Percentiles rank a stretch among this genome's conserved stretches.
phyloP scores from a whole-genome alignment of 2,329 filamentous ascomycete species.

The Rutstroemia sp. region DNA sequence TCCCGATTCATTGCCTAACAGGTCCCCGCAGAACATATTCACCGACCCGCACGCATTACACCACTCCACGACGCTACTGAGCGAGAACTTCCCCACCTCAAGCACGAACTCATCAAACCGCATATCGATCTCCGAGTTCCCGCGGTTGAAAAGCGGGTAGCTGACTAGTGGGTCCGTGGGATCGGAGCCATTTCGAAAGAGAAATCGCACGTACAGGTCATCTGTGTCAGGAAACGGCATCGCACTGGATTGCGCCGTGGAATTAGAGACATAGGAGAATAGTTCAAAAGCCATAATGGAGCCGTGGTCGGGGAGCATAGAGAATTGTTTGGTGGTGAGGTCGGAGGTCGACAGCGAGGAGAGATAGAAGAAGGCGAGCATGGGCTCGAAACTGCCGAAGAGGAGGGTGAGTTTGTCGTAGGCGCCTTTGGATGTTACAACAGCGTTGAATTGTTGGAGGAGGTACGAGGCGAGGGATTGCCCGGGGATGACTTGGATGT shows the following conservation, averaged over 20 bases:
- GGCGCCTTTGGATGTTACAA: constrained; percentile 33
- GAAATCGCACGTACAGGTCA: constrained; percentile 47
- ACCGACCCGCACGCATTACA: constrained; percentile 19
- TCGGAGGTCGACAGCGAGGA: constrained; percentile 34
- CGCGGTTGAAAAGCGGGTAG: constrained; percentile 28
- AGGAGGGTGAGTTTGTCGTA: constrained; percentile 43
- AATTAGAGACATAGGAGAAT: constrained; percentile 33
- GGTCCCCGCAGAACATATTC: constrained; percentile 24
- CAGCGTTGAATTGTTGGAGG: constrained; percentile 35
- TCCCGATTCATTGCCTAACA: constrained; percentile 3
- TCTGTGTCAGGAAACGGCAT: constrained; percentile 12
- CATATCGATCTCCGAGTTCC: constrained; percentile 24
- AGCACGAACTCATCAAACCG: constrained; percentile 24
- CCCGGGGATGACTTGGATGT: constrained; percentile 44
- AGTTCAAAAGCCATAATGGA: constrained; percentile 70
- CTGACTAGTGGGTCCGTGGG: constrained; percentile 26
- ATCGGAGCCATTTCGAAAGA: constrained; percentile 44
- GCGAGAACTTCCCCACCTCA: constrained; percentile 19
- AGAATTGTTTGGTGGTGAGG: constrained; percentile 39
- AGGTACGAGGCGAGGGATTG: constrained; percentile 43
- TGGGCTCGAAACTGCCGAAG: constrained; percentile 47
- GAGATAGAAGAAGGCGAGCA: constrained; percentile 48
- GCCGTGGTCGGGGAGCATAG: constrained; percentile 56
- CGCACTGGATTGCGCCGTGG: constrained; percentile 25
- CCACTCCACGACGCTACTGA: constrained; percentile 22